Evolutionary conservation across 805 yeast genomes (phyloP).

Genomic region (Pichia scutulata): DNA sequence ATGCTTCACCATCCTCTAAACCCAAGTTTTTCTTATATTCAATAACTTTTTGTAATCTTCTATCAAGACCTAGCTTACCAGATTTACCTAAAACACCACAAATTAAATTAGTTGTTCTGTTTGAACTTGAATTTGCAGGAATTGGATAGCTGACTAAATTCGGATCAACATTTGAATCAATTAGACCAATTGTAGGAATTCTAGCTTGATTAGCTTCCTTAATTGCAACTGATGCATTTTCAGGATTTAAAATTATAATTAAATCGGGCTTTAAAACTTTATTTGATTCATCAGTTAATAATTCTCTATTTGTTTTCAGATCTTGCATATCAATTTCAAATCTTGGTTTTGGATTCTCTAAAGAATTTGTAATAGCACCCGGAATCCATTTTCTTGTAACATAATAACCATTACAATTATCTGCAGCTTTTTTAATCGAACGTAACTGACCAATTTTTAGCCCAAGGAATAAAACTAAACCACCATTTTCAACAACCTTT

Average conservation of each 20-base stretch:
- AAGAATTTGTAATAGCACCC: constrained; percentile 84
- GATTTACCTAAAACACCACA: constrained; percentile 80
- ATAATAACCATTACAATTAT: constrained; percentile 68
- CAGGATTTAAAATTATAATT: constrained; percentile 79
- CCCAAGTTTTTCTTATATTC: constrained; percentile 28
- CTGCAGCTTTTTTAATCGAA: constrained; percentile 72
- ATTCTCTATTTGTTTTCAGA: constrained; percentile 50
- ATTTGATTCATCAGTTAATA: constrained; percentile 41
- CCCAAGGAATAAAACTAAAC: constrained; percentile 73
- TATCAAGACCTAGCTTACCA: constrained; percentile 67
- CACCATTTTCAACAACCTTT: constrained; percentile 79
- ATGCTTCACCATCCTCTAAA: constrained; percentile 16
- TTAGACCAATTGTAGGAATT: constrained; percentile 87
- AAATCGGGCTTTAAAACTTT: constrained; percentile 79
- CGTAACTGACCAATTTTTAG: constrained; percentile 71
- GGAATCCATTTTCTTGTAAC: constrained; percentile 88
- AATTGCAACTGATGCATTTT: constrained; percentile 73
- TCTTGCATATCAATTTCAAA: constrained; percentile 75
- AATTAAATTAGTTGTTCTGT: constrained; percentile 71
- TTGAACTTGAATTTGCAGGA: constrained; percentile 92
- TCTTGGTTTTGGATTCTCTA: constrained; percentile 49
- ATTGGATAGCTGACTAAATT: constrained; percentile 85
- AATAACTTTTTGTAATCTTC: constrained; percentile 38
- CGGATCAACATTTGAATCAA: constrained; percentile 93
- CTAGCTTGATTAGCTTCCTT: constrained; percentile 74